Base-by-base conservation (phyloP, 805 yeast genomes). In the Saccharomyces mikatae region DNA sequence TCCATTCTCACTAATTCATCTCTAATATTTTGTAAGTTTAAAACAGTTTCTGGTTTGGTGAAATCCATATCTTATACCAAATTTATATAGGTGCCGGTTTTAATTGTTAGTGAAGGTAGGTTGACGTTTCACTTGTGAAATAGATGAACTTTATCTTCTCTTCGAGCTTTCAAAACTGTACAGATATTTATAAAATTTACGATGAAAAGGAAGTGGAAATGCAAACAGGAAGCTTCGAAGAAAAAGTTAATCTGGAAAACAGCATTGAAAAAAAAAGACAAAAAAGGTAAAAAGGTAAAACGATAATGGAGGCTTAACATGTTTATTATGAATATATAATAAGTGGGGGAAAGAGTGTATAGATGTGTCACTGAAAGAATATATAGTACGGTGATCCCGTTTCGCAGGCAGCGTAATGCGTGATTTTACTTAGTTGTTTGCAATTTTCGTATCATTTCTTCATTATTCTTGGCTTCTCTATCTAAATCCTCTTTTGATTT, bases 1-100 rank as follows among this genome's bases (percentile, higher is more conserved):
- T 94, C 99, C 97, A 94, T 89, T 53, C 96, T 81, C 44, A 91
- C 84, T 49, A 94, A 76, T 17, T 89, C 86, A 56, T 80, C 83
- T 58, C 99, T 82, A 63, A 94, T 94, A 71, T 94, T 90, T 62
- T 75, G 76, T 55, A 94, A 75, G 63, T 89, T 81, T 51, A 94
- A 77, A 6, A 89, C 96, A 0, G 95, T 80, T 50, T 85, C 86
- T 17, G 96, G 94, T 60, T 83, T 81, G 68, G 80, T 79, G 70
- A 90, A 91, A 72, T 91, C 95, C 96, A 91, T 89, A 27, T 24
- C 28, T 29, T 24, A 22, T 30, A 31, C 44, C 44, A 21, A 29
- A 22, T 41, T 52, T 49, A 17, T 48, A 13, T n/a, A 28, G 26
- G 14, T 11, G 29, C 24, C 29, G 17, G 5, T 3, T 44, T 14